A percentile compares a stretch with the other conserved stretches of the same genome.
Conservation (phyloP, 768 basidiomycete species). For the Coprinopsis strossmayeri region DNA sequence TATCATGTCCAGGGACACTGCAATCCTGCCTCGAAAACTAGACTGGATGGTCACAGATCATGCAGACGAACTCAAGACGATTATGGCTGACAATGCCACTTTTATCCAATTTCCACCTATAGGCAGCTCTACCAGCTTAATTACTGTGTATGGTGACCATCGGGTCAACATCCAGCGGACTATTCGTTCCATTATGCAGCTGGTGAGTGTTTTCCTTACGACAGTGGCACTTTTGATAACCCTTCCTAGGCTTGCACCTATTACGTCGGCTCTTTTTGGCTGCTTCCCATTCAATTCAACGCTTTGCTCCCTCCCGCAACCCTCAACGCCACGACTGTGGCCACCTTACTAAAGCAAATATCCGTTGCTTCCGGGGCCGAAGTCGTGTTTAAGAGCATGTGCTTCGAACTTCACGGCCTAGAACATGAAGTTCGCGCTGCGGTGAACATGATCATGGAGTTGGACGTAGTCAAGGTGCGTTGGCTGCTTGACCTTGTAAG, state of each 20-base stretch:
- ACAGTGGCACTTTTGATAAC: not conserved
- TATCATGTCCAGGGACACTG: constrained; percentile 88
- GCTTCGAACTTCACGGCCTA: constrained; percentile 94
- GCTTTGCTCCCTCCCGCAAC: constrained; percentile 79
- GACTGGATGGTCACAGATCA: constrained; percentile 99
- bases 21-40: constrained; percentile 91
- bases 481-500: not conserved
- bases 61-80: constrained; percentile 83
- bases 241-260: constrained; percentile 78
- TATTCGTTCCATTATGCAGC: constrained; percentile 88
- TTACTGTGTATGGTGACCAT: constrained; percentile 91
- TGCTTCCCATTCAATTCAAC: constrained; percentile 90
- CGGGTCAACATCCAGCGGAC: constrained; percentile 92
- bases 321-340: constrained; percentile 76
- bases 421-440: constrained; percentile 88
- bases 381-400: constrained; percentile 94
- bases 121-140: constrained; percentile 87
- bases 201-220: constrained; percentile 50
- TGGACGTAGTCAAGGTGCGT: constrained; percentile 83
- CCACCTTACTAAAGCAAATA: constrained; percentile 80
- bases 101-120: constrained; percentile 92
- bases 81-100: constrained; percentile 96
- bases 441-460: constrained; percentile 78
- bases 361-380: constrained; percentile 86
- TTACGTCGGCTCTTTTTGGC: constrained; percentile 97